Conservation (phyloP, 345 rosid species). For the Citrus medica region DNA sequence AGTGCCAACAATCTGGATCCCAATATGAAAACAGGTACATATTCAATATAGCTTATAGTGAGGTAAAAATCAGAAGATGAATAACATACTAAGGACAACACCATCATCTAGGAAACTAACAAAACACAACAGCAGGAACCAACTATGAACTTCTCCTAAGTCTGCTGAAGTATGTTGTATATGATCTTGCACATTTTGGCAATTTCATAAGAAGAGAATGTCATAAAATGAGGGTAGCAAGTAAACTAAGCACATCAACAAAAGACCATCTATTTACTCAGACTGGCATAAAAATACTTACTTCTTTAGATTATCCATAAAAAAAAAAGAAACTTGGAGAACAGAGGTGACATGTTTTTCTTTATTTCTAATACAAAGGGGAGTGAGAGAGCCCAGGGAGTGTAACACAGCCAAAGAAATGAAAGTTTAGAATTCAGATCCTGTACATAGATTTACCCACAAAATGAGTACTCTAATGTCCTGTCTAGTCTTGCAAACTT, state of each 20-base stretch:
- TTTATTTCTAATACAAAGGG: not conserved
- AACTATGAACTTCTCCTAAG: not conserved
- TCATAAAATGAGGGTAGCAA: not conserved
- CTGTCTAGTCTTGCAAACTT: not conserved
- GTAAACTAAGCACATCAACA: not conserved
- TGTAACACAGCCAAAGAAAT: not conserved
- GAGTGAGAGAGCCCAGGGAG: not conserved
- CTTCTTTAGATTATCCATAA: not conserved
- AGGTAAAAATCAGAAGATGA: not conserved
- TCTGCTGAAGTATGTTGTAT: not conserved
- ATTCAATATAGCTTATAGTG: not conserved
- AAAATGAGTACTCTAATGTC: not conserved
- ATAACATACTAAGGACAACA: not conserved
- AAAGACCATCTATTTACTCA: not conserved
- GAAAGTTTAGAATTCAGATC: not conserved
- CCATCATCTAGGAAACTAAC: not conserved
- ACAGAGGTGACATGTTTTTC: not conserved
- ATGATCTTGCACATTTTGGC: not conserved
- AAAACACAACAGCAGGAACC: not conserved
- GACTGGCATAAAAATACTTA: not conserved
- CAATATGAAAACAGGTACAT: slow-evolving; percentile 7
- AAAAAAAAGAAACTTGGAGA: not conserved
- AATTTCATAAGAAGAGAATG: not conserved
- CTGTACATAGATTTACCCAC: not conserved
- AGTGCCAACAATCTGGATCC: slow-evolving; percentile 70